Evolutionary conservation across 495 filamentous ascomycete species (phyloP).

Genomic region (Hyphodiscus hymeniophilus): DNA sequence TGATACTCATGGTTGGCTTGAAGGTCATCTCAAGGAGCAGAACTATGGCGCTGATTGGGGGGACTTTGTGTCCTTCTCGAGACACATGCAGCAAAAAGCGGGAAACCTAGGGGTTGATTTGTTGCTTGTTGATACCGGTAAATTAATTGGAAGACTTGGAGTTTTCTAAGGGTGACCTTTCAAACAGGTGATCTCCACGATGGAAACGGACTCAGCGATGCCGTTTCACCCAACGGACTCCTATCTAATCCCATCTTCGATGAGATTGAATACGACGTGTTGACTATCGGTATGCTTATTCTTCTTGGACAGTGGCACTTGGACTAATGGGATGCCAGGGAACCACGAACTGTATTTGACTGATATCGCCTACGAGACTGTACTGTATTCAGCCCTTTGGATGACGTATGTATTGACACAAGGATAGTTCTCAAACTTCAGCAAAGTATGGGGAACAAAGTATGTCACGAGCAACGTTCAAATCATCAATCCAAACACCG

Average conservation of each 20-base stretch:
- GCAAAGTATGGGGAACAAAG: slow-evolving; percentile 38
- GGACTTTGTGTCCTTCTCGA: slow-evolving; percentile 87
- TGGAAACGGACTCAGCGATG: slow-evolving; percentile 89
- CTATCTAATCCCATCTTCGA: slow-evolving; percentile 79
- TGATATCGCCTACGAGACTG: slow-evolving; percentile 48
- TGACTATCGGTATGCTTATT: slow-evolving; percentile 63
- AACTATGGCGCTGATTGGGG: slow-evolving; percentile 95
- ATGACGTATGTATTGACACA: background rate
- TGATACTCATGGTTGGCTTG: slow-evolving; percentile 88
- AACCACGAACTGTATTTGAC: slow-evolving; percentile 91
- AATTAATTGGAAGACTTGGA: background rate
- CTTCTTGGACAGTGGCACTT: too few relatives aligned
- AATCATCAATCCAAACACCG: slow-evolving; percentile 53
- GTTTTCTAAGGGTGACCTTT: background rate
- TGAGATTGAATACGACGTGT: slow-evolving; percentile 42
- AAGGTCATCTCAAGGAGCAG: slow-evolving; percentile 81
- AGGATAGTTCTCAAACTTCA: slow-evolving; percentile 32
- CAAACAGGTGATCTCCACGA: slow-evolving; percentile 61
- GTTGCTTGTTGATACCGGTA: slow-evolving; percentile 87
- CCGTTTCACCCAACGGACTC: slow-evolving; percentile 73
- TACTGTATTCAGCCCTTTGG: too few relatives aligned
- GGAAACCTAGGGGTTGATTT: slow-evolving; percentile 73
- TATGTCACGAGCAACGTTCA: slow-evolving; percentile 81
- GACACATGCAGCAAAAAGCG: slow-evolving; percentile 69
- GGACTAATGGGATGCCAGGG: slow-evolving; percentile 69